Percentiles rank a stretch among this genome's conserved stretches.
phyloP scores from a whole-genome alignment of 225 moss, liverwort and hornwort species.

The Ulota crispa region DNA sequence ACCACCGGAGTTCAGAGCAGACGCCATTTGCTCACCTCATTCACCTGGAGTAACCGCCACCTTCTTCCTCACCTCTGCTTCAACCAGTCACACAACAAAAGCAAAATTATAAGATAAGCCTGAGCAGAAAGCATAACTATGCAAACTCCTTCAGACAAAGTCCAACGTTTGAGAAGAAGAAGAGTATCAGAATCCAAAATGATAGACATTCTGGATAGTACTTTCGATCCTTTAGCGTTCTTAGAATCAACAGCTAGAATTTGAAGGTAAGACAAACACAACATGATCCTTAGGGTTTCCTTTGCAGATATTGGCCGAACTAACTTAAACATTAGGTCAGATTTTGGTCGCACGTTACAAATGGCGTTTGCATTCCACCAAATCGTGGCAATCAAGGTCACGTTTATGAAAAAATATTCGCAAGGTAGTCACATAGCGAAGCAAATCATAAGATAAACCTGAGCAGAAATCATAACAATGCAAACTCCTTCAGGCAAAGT shows the following conservation, averaged over 20 bases:
- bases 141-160: neutral
- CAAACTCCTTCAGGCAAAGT: neutral
- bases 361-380: neutral
- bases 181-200: neutral
- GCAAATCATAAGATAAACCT: neutral
- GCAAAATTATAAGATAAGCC: neutral
- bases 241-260: neutral
- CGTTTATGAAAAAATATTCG: neutral
- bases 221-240: neutral
- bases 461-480: neutral
- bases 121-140: neutral
- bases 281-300: neutral
- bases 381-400: too few relatives aligned
- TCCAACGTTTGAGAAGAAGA: neutral
- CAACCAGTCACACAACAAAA: neutral
- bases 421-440: neutral
- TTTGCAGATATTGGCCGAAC: neutral
- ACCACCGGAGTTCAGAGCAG: conserved; percentile 36
- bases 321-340: neutral
- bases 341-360: neutral
- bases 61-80: conserved; percentile 30
- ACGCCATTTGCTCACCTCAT: conserved; percentile 36
- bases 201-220: neutral
- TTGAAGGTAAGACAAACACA: neutral
- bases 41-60: conserved; percentile 20